A percentile compares a stretch with the other conserved stretches of the same genome.
Conservation (phyloP, 176 grass and related monocot genomes). For the Zoysia japonica region DNA sequence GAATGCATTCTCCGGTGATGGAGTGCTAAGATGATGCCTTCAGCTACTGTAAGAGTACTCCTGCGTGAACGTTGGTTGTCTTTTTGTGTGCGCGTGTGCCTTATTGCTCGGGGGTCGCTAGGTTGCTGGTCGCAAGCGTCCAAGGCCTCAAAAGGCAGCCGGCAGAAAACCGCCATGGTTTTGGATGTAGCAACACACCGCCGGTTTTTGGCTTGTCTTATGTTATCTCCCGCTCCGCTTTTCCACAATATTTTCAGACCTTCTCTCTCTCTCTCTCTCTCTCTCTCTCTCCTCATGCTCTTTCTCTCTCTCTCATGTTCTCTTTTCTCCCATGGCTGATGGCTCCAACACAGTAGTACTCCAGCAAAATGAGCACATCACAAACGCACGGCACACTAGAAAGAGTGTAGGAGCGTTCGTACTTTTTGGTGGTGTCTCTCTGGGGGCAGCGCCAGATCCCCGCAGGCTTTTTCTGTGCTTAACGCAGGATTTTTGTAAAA, state of each 20-base stretch:
- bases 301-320: background rate
- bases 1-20: too few relatives aligned
- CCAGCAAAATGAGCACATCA: background rate
- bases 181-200: background rate
- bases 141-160: slow-evolving; percentile 28
- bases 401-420: background rate
- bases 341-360: too few relatives aligned
- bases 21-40: too few relatives aligned
- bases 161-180: slow-evolving; percentile 8
- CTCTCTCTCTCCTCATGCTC: background rate
- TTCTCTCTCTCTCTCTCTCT: background rate
- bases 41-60: too few relatives aligned
- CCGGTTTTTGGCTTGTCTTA: slow-evolving; percentile 37
- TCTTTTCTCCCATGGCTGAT: too few relatives aligned
- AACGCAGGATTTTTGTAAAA: background rate
- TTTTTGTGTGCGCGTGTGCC: too few relatives aligned
- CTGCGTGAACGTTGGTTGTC: too few relatives aligned
- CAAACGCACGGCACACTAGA: background rate
- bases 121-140: slow-evolving; percentile 15
- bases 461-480: slow-evolving; percentile 11
- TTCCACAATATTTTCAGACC: slow-evolving; percentile 8
- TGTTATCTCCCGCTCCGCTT: background rate
- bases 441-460: background rate
- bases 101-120: background rate
- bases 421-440: background rate